Conservation (phyloP, 768 basidiomycete genomes). For the Calvatia gigantea region DNA sequence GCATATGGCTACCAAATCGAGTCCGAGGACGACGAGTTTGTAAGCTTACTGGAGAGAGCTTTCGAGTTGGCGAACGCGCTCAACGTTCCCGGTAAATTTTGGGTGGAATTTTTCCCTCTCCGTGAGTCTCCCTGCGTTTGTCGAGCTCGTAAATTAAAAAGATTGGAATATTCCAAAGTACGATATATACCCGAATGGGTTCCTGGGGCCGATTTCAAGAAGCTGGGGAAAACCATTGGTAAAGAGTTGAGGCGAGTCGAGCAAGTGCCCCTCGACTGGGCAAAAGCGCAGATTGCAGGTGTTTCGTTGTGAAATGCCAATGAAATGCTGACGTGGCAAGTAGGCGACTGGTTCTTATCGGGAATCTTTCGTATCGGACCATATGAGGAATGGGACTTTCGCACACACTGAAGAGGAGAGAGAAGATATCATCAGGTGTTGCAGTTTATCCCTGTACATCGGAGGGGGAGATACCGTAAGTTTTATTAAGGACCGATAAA, state of each 20-base stretch:
- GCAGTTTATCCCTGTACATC: slow-evolving; percentile 25
- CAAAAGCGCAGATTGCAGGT: slow-evolving; percentile 27
- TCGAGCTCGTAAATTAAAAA: too few relatives aligned
- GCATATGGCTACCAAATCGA: slow-evolving; percentile 38
- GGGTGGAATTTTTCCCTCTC: slow-evolving; percentile 36
- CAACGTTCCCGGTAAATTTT: slow-evolving; percentile 30
- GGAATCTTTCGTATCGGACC: slow-evolving; percentile 31
- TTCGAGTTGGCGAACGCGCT: slow-evolving; percentile 22
- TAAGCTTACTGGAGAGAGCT: slow-evolving; percentile 28
- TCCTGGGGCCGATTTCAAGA: slow-evolving; percentile 40
- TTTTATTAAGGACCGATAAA: not conserved
- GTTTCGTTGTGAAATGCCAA: not conserved
- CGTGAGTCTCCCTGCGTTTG: slow-evolving; percentile 23
- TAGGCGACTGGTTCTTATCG: slow-evolving; percentile 21
- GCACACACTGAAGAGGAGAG: slow-evolving; percentile 19
- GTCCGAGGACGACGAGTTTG: slow-evolving; percentile 29
- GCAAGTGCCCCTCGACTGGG: slow-evolving; percentile 27
- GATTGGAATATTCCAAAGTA: too few relatives aligned
- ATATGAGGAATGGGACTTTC: slow-evolving; percentile 23
- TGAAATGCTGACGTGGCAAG: not conserved
- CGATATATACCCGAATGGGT: slow-evolving; percentile 39
- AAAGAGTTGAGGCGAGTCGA: slow-evolving; percentile 19
- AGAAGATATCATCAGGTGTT: slow-evolving; percentile 27
- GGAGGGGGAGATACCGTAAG: slow-evolving; percentile 39
- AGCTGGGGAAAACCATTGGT: slow-evolving; percentile 17